Evolutionary conservation across 192 early-diverging fungal genomes (phyloP), one percentile per base, ranked within the genome.

Genomic region (Tieghemiomyces parasiticus): DNA sequence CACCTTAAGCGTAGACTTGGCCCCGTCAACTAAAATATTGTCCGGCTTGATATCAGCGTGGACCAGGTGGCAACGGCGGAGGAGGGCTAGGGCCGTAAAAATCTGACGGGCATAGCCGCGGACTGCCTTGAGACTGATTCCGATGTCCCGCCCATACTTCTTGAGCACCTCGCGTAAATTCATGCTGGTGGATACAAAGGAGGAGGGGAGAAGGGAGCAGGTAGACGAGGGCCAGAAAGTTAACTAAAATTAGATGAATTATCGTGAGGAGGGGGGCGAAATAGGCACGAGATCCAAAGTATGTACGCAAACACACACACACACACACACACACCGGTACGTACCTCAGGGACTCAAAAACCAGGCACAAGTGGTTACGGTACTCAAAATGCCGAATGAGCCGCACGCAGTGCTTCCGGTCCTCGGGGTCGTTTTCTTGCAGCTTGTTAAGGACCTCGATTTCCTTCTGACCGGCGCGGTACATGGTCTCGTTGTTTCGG

Each of bases 31-130:
- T 58, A 98, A 75, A 63, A 96, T 89, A 70, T 98, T 98, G 64
- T 98, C 95, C 0, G 95, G 95, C 67, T 98, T 98, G 71, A 98
- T 90, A 67, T 98, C 95, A 46, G 92, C 90, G 64, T 98, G 95
- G 10, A 97, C 62, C 19, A 98, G 74, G 26, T 82, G 81, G 69
- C 84, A 84, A 64, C 85, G 85, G 59, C 82, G 82, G 24, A 98
- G 72, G 13, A 92, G 70, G 34, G 89, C 85, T 49, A 97, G 75
- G 6, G 91, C 75, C 52, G 88, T 66, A 53, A 98, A 86, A 53
- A 98, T 74, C 48, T 98, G 95, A 42, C 87, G 85, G 10, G 88
- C 89, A 68, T 96, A 98, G 16, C 87, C 72, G 19, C 88, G 81
- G 22, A 98, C 93, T 0, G 95, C 92, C 62, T 87, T 86, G 69